Evolutionary conservation across 768 basidiomycete genomes (phyloP).

Genomic region (Naematelia aurantialba): DNA sequence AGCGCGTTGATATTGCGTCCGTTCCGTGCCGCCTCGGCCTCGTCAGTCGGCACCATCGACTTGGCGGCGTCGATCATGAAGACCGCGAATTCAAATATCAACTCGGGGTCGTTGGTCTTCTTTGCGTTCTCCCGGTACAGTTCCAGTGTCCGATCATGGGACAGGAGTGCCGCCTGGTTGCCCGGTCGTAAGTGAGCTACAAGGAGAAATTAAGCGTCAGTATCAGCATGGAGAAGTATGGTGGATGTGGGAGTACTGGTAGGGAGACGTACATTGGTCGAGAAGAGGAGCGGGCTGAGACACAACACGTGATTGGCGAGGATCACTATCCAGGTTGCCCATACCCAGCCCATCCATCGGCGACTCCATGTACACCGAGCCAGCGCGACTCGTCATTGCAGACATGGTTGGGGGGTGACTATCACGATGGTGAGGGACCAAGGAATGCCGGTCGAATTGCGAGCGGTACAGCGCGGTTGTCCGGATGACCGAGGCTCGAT

Average conservation of each 20-base stretch:
- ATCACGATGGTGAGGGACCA: background rate
- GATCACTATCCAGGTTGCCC: conserved; percentile 6
- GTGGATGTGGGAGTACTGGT: background rate
- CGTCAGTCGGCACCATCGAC: conserved; percentile 59
- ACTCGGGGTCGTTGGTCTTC: conserved; percentile 95
- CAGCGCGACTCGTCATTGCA: background rate
- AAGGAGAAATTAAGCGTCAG: background rate
- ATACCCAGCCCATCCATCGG: background rate
- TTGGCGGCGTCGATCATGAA: conserved; percentile 99
- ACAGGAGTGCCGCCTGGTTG: conserved; percentile 84
- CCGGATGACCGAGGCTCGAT: background rate
- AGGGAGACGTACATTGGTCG: conserved; percentile 45
- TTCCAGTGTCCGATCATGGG: conserved; percentile 92
- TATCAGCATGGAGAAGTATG: background rate
- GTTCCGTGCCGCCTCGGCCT: conserved; percentile 15
- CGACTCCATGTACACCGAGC: conserved; percentile 19
- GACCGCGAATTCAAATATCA: conserved; percentile 96
- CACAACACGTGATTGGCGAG: conserved; percentile 25
- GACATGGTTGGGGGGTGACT: background rate
- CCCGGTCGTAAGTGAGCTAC: conserved; percentile 81
- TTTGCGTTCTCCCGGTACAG: conserved; percentile 96
- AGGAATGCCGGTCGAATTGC: background rate
- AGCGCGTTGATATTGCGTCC: conserved; percentile 16
- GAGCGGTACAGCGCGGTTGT: background rate
- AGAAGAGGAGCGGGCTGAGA: conserved; percentile 42